Base-by-base conservation (phyloP, 1,284 basidiomycete species). In the Rhodotorula sp. region DNA sequence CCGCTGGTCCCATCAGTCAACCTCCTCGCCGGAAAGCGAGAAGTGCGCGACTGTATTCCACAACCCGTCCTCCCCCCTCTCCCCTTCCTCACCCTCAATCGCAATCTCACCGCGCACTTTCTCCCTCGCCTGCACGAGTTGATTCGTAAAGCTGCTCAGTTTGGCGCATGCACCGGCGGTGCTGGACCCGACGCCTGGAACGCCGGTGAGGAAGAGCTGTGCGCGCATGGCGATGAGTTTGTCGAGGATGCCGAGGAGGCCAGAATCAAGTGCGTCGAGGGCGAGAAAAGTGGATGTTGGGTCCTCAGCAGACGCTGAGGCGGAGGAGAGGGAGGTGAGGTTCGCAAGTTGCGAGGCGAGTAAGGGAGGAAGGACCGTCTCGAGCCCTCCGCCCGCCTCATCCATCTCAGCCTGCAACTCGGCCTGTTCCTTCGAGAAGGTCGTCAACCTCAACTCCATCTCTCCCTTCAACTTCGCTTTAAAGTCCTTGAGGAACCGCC, bases 171-270 rank as follows among this genome's bases (percentile, higher is more conserved):
- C 72, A 18, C 40, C 66, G 7, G 26, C 59, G 20, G 70, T 66
- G 30, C 59, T 59, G 30, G 67, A 72, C 6, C 62, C 68, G 26
- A 59, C 52, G 7, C 68, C 68, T 15, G 69, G 56, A 16, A 70
- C 50, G n/a, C 78, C 77, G 20, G 73, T 76, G 26, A 79, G 20
- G 62, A 79, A 79, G 13, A 79, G 24, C 61, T 76, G 63, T 10
- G 77, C 66, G 46, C 67, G 61, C 57, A 71, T 65, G 24, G 71
- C 76, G 62, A 79, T 63, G 52, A 65, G 61, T 58, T 79, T 79
- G 69, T 79, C 78, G 61, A 79, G 55, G 59, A 78, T 78, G 11
- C 77, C 78, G 24, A 75, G 50, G 20, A 79, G 48, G 11, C 78
- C 78, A n/a, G 73, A 46, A 55, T 79, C 78, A 48, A 78, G 46